phyloP scores from a whole-genome alignment of 257 asterid species.

The Solanum phureja region DNA sequence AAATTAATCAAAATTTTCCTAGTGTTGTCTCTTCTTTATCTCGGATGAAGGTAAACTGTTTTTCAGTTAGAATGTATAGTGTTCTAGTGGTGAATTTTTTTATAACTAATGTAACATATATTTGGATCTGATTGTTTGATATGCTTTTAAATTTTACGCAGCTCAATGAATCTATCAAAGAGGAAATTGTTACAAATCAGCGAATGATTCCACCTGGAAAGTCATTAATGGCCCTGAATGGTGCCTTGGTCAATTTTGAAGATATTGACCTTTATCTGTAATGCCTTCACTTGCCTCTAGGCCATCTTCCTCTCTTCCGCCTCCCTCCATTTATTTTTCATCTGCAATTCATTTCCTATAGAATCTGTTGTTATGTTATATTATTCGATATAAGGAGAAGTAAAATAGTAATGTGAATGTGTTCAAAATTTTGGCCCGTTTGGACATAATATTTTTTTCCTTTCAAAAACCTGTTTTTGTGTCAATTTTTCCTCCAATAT shows the following conservation, averaged over 20 bases:
- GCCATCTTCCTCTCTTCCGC: constrained; percentile 1
- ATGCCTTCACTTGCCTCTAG: constrained; percentile 24
- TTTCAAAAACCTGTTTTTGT: not conserved
- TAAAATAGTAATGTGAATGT: not conserved
- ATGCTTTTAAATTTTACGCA: constrained; percentile 28
- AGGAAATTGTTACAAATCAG: constrained; percentile 86
- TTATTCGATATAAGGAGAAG: not conserved
- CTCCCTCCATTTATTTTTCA: not conserved
- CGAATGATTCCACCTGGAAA: constrained; percentile 98
- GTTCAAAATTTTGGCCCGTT: not conserved
- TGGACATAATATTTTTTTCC: not conserved
- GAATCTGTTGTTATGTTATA: not conserved
- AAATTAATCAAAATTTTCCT: constrained; percentile 91
- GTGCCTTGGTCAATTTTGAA: constrained; percentile 89
- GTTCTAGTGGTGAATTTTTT: not conserved
- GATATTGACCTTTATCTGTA: constrained; percentile 95
- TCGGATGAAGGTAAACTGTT: constrained; percentile 72
- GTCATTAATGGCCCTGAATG: constrained; percentile 95
- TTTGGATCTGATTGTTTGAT: constrained; percentile 14
- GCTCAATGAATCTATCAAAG: constrained; percentile 92
- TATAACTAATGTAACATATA: not conserved
- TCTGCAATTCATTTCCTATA: not conserved
- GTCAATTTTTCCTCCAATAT: not conserved
- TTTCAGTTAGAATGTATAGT: not conserved
- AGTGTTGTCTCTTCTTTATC: constrained; percentile 91